These are phyloP conservation scores for Hericium erinaceus DNA, from an alignment of 768 basidiomycete genomes.

Conservation along the genomic window DNA sequence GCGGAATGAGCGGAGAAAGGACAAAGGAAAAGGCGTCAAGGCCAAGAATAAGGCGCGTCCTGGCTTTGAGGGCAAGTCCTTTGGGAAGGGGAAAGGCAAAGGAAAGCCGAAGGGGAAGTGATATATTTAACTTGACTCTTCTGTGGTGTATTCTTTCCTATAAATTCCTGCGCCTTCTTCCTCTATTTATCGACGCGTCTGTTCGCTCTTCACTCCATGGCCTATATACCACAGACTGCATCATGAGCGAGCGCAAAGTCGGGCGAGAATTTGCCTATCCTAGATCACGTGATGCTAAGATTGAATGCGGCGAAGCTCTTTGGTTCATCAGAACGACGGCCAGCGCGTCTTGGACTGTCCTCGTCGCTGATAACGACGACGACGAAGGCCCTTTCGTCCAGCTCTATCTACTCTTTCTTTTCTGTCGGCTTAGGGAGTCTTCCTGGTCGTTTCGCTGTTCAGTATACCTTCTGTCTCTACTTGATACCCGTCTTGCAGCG, in stretches of 20 bases:
- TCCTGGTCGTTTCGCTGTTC: not conserved
- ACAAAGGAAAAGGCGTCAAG: conserved; percentile 46
- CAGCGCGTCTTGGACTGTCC: too few relatives aligned
- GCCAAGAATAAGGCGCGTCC: conserved; percentile 58
- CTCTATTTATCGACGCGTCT: too few relatives aligned
- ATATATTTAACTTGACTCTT: not conserved
- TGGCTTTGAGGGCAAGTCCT: conserved; percentile 82
- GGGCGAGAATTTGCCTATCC: too few relatives aligned
- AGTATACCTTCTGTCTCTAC: not conserved
- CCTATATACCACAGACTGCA: too few relatives aligned
- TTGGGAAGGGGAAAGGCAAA: conserved; percentile 43
- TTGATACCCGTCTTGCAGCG: not conserved
- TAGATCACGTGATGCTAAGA: too few relatives aligned
- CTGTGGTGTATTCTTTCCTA: too few relatives aligned
- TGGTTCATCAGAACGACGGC: too few relatives aligned
- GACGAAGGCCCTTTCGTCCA: too few relatives aligned
- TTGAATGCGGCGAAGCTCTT: not conserved
- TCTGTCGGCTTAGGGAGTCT: not conserved
- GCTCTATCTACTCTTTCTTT: too few relatives aligned
- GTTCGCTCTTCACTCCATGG: not conserved
- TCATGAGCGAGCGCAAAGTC: too few relatives aligned
- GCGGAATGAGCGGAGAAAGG: conserved; percentile 67
- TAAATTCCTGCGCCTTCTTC: too few relatives aligned
- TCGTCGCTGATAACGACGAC: too few relatives aligned
- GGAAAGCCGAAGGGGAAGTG: not conserved